phyloP scores from a whole-genome alignment of 1,284 basidiomycete species.

The Sporisorium exsertum region DNA sequence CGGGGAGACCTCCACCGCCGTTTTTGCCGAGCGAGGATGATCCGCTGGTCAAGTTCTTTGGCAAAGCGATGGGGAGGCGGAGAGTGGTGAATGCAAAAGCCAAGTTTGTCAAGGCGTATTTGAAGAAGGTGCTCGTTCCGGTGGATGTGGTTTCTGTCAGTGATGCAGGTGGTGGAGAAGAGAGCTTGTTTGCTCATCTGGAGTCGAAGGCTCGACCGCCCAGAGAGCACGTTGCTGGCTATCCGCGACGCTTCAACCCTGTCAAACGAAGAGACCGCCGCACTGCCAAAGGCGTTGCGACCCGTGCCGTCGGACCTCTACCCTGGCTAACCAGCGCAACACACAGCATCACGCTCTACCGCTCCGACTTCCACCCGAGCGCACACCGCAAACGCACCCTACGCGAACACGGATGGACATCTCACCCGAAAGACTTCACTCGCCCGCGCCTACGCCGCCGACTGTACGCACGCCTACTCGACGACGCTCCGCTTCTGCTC shows the following conservation, averaged over 20 bases:
- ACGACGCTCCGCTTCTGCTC: slow-evolving; percentile 18
- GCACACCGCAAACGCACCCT: slow-evolving; percentile 11
- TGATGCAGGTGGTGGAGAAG: neutral
- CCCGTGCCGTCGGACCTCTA: neutral
- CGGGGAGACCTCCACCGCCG: slow-evolving; percentile 29
- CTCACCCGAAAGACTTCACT: slow-evolving; percentile 26
- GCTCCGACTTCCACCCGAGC: slow-evolving; percentile 5
- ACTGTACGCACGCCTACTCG: slow-evolving; percentile 21
- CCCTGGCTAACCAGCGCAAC: slow-evolving; percentile 5
- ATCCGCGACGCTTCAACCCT: neutral
- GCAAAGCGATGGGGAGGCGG: slow-evolving; percentile 10
- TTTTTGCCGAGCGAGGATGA: slow-evolving; percentile 32
- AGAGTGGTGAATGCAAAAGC: slow-evolving; percentile 20
- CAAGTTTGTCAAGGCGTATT: slow-evolving; percentile 16
- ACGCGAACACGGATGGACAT: slow-evolving; percentile 29
- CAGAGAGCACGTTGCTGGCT: neutral
- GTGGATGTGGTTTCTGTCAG: slow-evolving; percentile 9
- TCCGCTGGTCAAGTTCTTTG: slow-evolving; percentile 22
- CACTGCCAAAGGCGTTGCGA: neutral
- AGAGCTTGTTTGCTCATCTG: slow-evolving; percentile 4
- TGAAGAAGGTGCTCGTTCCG: slow-evolving; percentile 31
- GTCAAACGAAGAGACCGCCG: too few species aligned
- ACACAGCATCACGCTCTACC: neutral
- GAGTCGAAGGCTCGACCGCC: slow-evolving; percentile 8
- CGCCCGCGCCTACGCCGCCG: slow-evolving; percentile 11